Base-by-base conservation (phyloP, 2,329 filamentous ascomycete genomes). In the Aspergillus sp. region DNA sequence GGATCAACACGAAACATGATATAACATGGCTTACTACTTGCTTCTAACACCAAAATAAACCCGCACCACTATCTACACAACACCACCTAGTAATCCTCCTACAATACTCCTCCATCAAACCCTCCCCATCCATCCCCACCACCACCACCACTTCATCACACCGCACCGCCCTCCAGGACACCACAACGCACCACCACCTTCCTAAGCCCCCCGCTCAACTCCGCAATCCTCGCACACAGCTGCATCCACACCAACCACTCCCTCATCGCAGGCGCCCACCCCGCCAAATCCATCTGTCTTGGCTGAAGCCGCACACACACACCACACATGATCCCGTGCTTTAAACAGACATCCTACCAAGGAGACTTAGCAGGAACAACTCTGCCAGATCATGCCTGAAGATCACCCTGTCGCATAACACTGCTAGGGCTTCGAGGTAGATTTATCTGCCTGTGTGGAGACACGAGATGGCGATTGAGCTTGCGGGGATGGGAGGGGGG, bases 361-460 rank as follows among this genome's bases (percentile, higher is more conserved):
- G 25, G 1, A 62, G 19, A 17, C 52, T 49, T 21, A 51, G 56
- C 5, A 62, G 19, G 1, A 48, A 59, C 12, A 53, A 38, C 9
- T 23, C 48, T n/a, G 53, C 53, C 4, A 32, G 53, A 4, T 17
- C 12, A 32, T 55, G 30, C 4, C 39, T 30, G 13, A 62, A 62
- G 2, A 19, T 15, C 15, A 56, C 32, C 9, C 39, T 36, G 17
- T 48, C 45, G 13, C 49, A 59, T 5, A 59, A 17, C 2, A 57
- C 23, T 2, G 60, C 48, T 9, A 62, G 41, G 6, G 53, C 60
- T 54, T 60, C 60, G 0, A n/a, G 17, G 19, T 62, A 60, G 4
- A 62, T 62, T 5, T 60, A 39, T 12, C n/a, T 48, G 53, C 49
- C 54, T 28, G 60, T 57, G 9, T 28, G 41, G 2, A 60, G 53